A percentile compares a stretch with the other conserved stretches of the same genome.
These are phyloP conservation scores for Globisporangium cystogenes DNA, from an alignment of 352 stramenopile genomes.

Conservation along the genomic window DNA sequence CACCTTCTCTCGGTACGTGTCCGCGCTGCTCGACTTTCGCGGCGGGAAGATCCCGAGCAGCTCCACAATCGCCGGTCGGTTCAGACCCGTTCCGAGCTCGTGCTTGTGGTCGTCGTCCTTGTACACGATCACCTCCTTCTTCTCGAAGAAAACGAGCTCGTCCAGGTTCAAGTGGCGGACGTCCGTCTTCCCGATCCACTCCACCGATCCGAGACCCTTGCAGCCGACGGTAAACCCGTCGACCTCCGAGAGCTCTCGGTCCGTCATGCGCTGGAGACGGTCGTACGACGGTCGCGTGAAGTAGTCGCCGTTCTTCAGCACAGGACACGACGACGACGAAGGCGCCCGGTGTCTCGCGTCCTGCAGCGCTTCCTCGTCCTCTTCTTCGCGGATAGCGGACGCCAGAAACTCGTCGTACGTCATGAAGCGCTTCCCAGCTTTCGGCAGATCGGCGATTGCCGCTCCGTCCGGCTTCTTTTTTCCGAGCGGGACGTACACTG, in stretches of 20 bases:
- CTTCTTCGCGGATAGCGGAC: constrained; percentile 43
- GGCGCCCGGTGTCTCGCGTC: constrained; percentile 11
- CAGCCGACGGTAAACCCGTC: constrained; percentile 77
- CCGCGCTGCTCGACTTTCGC: constrained; percentile 41
- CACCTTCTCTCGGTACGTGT: constrained; percentile 73
- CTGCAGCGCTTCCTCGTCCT: constrained; percentile 25
- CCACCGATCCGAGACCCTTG: constrained; percentile 68
- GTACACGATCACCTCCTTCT: constrained; percentile 85
- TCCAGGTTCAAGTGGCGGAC: constrained; percentile 77
- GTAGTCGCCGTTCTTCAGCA: constrained; percentile 72
- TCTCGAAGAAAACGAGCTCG: constrained; percentile 74
- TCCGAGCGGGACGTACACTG: not conserved
- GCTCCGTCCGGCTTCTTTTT: constrained; percentile 27
- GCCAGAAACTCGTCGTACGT: constrained; percentile 78
- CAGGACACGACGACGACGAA: constrained; percentile 41
- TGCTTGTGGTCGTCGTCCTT: constrained; percentile 82
- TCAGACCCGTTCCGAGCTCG: constrained; percentile 60
- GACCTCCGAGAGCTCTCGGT: constrained; percentile 60
- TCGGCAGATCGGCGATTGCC: constrained; percentile 14
- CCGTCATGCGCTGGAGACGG: constrained; percentile 61
- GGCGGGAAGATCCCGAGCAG: constrained; percentile 73
- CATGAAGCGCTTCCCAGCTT: constrained; percentile 58
- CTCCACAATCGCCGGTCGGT: constrained; percentile 76
- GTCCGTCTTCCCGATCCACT: constrained; percentile 79
- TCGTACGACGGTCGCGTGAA: constrained; percentile 74